Evolutionary conservation across 2,329 filamentous ascomycete genomes (phyloP), one percentile per base, ranked within the genome.

Genomic region (Alternaria solani): DNA sequence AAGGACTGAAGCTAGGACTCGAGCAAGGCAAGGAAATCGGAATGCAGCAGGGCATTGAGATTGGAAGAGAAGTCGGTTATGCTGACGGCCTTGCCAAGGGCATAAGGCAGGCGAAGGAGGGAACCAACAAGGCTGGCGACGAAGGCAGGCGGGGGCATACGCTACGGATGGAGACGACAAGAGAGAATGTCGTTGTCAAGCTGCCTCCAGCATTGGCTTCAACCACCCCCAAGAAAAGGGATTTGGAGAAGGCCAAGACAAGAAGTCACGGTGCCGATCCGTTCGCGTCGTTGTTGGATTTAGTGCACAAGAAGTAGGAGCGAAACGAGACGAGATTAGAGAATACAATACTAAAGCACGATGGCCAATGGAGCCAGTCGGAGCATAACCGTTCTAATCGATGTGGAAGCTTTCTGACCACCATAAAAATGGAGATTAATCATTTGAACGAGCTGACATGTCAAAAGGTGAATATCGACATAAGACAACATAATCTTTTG

Each of bases 211-310:
- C 18, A 4, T 6, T n/a, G 6, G 5, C 51, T 14, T 8, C 28
- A 6, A 23, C 5, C 7, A 14, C 39, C 2, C 0, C 32, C 3
- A 48, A n/a, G 18, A 47, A 55, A 26, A 23, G 11, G 6, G 48
- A 44, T 8, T 20, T 7, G 7, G 8, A 53, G 8, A 28, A 52
- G 47, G 8, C 36, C 9, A 25, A 52, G 36, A 3, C 36, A 4
- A n/a, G 42, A n/a, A 41, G 30, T 9, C 32, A 30, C 4, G 44
- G 20, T 36, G n/a, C 25, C 11, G 57, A 59, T n/a, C 57, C 57
- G 25, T 59, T 59, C 8, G 41, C 38, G 23, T 49, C 38, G 6
- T 28, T 59, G 12, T 23, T 59, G 44, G 23, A 28, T 9, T 14
- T 59, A 12, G 43, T 38, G n/a, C 51, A 38, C 18, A 55, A 7